These are phyloP conservation scores for Trichoderma parareesei DNA, from an alignment of 495 filamentous ascomycete species.

Conservation along the genomic window DNA sequence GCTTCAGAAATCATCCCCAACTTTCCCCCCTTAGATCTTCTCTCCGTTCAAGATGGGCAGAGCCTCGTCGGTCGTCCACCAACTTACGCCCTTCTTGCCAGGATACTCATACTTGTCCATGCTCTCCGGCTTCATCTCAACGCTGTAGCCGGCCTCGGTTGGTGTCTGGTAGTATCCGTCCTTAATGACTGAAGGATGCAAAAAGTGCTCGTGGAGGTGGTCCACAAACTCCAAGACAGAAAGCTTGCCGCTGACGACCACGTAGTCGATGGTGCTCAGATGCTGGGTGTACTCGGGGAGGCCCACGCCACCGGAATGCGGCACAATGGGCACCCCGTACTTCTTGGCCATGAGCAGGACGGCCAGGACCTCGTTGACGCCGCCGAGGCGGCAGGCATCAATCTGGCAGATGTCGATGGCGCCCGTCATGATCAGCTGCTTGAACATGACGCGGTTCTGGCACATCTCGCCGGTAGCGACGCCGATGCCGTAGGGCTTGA, in stretches of 20 bases:
- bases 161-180: constrained; percentile 88
- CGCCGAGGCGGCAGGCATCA: constrained; percentile 85
- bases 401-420: constrained; percentile 86
- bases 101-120: constrained; percentile 74
- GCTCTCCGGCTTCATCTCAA: constrained; percentile 85
- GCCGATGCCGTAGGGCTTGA: constrained; percentile 65
- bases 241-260: constrained; percentile 73
- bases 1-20: no score
- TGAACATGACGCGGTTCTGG: constrained; percentile 91
- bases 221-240: constrained; percentile 88
- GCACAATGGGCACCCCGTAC: constrained; percentile 74
- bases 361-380: constrained; percentile 86
- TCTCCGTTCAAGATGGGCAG: constrained; percentile 54
- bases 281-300: constrained; percentile 94
- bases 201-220: constrained; percentile 88
- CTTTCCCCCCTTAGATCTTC: constrained; percentile 31
- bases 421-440: constrained; percentile 72
- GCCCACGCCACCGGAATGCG: constrained; percentile 83
- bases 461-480: constrained; percentile 96
- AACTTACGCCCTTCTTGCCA: constrained; percentile 66
- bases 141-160: constrained; percentile 72
- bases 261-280: constrained; percentile 88
- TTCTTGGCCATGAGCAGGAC: constrained; percentile 89
- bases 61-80: constrained; percentile 71
- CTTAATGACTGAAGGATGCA: constrained; percentile 68